Evolutionary conservation across 495 filamentous ascomycete genomes (phyloP).

Genomic region (Daldinia bambusicola): DNA sequence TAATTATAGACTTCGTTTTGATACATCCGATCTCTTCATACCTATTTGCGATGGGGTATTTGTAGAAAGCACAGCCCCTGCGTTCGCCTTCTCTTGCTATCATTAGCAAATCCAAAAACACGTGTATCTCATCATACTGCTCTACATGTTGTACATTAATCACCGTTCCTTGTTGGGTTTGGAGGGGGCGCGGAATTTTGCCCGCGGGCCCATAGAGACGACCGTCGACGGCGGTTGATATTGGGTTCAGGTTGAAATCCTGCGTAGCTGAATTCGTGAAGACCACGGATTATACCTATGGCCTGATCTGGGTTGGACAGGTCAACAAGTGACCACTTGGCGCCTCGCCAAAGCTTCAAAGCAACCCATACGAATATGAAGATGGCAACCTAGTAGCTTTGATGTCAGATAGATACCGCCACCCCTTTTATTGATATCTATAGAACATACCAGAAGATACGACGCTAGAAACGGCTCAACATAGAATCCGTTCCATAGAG

Average conservation of each 20-base stretch:
- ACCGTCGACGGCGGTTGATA: not conserved
- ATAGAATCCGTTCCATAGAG: constrained; percentile 54
- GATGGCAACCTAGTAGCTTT: constrained; percentile 36
- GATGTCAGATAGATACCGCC: constrained; percentile 20
- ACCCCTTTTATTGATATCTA: not conserved
- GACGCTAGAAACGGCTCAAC: constrained; percentile 50
- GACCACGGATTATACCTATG: constrained; percentile 19
- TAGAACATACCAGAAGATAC: constrained; percentile 51
- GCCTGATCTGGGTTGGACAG: constrained; percentile 40
- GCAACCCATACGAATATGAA: constrained; percentile 49
- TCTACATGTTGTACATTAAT: not conserved
- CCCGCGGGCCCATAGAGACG: not conserved
- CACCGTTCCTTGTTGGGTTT: not conserved
- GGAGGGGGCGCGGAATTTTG: not conserved
- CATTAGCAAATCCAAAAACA: not conserved
- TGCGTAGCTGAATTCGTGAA: constrained; percentile 26
- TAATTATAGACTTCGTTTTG: too few relatives aligned
- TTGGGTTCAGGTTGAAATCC: constrained; percentile 4
- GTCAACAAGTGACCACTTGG: constrained; percentile 48
- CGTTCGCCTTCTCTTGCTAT: too few relatives aligned
- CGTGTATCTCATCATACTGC: not conserved
- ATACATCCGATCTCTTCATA: too few relatives aligned
- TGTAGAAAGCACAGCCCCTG: too few relatives aligned
- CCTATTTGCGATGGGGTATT: too few relatives aligned
- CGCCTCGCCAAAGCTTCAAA: constrained; percentile 44